Conservation (phyloP, 495 filamentous ascomycete species). For the Talaromyces stipitatus region DNA sequence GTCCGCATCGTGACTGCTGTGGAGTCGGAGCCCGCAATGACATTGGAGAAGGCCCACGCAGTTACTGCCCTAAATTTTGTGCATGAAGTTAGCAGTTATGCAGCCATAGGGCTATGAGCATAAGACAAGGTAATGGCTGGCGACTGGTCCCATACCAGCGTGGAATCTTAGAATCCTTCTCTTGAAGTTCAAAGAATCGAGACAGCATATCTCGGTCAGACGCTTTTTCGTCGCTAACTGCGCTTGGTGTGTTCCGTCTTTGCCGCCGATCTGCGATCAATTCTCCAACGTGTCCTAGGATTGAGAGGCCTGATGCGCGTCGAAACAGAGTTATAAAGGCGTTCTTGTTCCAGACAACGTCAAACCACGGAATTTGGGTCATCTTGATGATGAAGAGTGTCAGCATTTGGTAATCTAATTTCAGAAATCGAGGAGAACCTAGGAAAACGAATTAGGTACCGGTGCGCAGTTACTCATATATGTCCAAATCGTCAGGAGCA, state of each 20-base stretch:
- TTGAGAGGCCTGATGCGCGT: too few species aligned
- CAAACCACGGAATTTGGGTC: constrained; percentile 32
- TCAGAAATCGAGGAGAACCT: background rate
- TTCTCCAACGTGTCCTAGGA: background rate
- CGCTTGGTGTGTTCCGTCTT: background rate
- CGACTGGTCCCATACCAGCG: too few species aligned
- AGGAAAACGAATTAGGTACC: background rate
- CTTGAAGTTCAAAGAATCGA: constrained; percentile 12
- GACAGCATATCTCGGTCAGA: constrained; percentile 15
- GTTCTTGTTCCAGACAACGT: constrained; percentile 21
- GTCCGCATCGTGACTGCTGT: constrained; percentile 32
- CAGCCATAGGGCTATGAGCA: background rate
- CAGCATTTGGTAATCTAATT: too few species aligned
- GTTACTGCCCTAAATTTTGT: constrained; percentile 6
- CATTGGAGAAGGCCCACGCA: constrained; percentile 28
- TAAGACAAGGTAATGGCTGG: constrained; percentile 7
- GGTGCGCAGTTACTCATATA: too few species aligned
- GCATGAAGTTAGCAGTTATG: background rate
- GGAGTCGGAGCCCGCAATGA: constrained; percentile 40
- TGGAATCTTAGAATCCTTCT: constrained; percentile 12
- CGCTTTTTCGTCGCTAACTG: background rate
- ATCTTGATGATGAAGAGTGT: too few species aligned
- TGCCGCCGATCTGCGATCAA: background rate
- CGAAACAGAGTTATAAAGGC: too few species aligned
- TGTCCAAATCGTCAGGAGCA: too few species aligned